Conservation (phyloP, 140 eudicot genomes). For the Oenanthe javanica region DNA sequence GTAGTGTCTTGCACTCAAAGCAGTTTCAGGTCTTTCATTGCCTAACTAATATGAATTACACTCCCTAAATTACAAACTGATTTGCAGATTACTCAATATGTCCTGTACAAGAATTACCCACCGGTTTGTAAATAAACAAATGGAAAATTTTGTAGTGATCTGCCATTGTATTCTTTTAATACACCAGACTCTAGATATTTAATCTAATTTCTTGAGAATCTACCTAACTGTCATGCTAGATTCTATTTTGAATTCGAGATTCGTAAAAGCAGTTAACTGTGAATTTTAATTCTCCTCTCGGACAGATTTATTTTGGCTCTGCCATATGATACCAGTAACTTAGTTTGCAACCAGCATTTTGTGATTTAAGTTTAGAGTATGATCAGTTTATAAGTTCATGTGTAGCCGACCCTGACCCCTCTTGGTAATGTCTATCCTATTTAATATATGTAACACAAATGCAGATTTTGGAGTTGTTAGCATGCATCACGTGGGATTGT, state of each 20-base stretch:
- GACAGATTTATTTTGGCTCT: background rate
- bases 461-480: conserved; percentile 89
- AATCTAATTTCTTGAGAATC: background rate
- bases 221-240: background rate
- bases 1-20: background rate
- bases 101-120: background rate
- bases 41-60: background rate
- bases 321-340: background rate
- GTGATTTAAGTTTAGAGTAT: background rate
- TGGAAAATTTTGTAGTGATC: background rate
- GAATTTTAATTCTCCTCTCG: background rate
- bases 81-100: background rate
- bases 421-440: background rate
- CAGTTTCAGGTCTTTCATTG: background rate
- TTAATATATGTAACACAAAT: background rate
- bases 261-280: background rate
- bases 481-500: conserved; percentile 86
- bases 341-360: background rate
- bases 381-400: background rate
- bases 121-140: background rate
- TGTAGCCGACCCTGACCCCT: background rate
- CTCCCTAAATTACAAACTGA: background rate
- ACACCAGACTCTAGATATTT: background rate
- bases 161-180: background rate
- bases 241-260: background rate